Base-by-base conservation (phyloP, 2,329 filamentous ascomycete genomes). In the Aspergillus sp. region DNA sequence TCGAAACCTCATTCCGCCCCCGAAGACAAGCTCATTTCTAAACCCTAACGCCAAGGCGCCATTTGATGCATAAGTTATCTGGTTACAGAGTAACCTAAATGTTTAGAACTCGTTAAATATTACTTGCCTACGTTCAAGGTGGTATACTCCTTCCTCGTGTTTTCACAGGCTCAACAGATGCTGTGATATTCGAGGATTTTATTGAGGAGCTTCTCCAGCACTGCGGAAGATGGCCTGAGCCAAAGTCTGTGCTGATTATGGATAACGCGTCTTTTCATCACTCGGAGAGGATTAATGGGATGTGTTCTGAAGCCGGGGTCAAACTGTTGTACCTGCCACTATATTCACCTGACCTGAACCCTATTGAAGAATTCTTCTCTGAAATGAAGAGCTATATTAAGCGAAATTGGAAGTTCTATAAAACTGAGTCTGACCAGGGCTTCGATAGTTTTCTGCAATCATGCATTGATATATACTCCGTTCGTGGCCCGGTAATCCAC, bases 311-410 rank as follows among this genome's bases (percentile, higher is more conserved):
- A 7, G 58, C 58, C 32, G 57, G 64, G 22, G 62, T 66, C n/a
- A 58, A 59, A 52, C 53, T 67, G 15, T 33, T 56, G 44, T 65
- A 61, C 53, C 49, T 67, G 27, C 58, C 63, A 27, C 65, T 59
- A 22, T 69, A 68, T 50, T 68, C 59, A 43, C 64, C 60, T 20
- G 58, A 66, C 50, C 51, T 66, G 10, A 67, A 67, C 49, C 62
- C 60, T 30, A 64, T 68, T 52, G 58, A 68, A 50, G 59, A 67
- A 48, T 61, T 62, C 49, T 70, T 69, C 54, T 45, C 56, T 20
- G 60, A 63, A 46, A 49, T 68, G 10, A 68, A 69, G 50, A 54
- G 53, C 19, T 65, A 59, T 46, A 62, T 68, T 32, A 63, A 60
- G 52, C 53, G 53, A n/a, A n/a, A n/a, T n/a, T n/a, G n/a, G n/a